Percentiles rank a stretch among this genome's conserved stretches.
phyloP scores from a whole-genome alignment of 768 basidiomycete species.

The Mycena polygramma region DNA sequence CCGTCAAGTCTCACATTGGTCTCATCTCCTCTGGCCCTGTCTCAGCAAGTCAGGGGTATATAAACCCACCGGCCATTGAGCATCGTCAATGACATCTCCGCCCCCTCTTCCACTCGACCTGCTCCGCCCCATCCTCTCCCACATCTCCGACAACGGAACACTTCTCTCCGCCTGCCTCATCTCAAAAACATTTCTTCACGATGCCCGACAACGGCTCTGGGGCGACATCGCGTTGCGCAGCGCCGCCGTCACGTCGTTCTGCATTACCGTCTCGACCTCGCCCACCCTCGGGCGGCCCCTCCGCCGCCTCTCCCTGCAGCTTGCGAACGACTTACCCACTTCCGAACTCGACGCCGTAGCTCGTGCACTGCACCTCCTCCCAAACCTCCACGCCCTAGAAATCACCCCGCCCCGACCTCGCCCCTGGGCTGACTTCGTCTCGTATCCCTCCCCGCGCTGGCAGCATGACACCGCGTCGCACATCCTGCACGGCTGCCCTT shows the following conservation, averaged over 20 bases:
- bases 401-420: slow-evolving; percentile 3
- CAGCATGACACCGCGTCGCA: neutral
- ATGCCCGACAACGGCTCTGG: slow-evolving; percentile 6
- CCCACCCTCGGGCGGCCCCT: neutral
- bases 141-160: neutral
- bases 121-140: slow-evolving; percentile 18
- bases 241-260: neutral
- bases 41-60: too few relatives aligned
- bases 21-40: too few relatives aligned
- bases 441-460: neutral
- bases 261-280: neutral
- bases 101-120: slow-evolving; percentile 21
- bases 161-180: slow-evolving; percentile 11
- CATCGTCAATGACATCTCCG: too few relatives aligned
- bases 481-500: slow-evolving; percentile 9
- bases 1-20: too few relatives aligned
- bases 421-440: neutral
- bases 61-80: too few relatives aligned
- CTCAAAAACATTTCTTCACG: slow-evolving; percentile 8
- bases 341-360: neutral
- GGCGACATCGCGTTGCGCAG: slow-evolving; percentile 3
- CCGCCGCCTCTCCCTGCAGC: slow-evolving; percentile 9
- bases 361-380: neutral
- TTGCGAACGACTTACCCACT: neutral
- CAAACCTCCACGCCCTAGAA: slow-evolving; percentile 10